Evolutionary conservation across 495 filamentous ascomycete species (phyloP), one percentile per base, ranked within the genome.

Genomic region (Xylaria acuta): DNA sequence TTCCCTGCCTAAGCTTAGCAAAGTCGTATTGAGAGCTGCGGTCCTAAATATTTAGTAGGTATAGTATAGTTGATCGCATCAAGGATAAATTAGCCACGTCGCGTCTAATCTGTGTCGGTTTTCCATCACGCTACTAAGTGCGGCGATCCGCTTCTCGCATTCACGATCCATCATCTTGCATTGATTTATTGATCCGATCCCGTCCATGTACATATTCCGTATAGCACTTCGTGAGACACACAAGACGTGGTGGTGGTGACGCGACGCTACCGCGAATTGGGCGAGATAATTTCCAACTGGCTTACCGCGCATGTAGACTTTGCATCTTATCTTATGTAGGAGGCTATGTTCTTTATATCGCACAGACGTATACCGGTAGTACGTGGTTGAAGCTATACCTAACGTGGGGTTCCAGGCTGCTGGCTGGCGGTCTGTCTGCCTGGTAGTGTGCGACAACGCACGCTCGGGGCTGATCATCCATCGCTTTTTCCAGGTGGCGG

Each of bases 131-230:
- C 22, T 43, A 38, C 38, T n/a, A 40, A 34, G 20, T 64, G 34
- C 69, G 49, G 69, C 59, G 47, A 64, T 51, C 69, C 22, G 60
- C 60, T 43, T 32, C 38, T 63, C 56, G 20, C 56, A 62, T 49
- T 63, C 67, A 51, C 58, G 68, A 70, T 70, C 60, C 69, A 56
- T 56, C 62, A 71, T 71, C 69, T 71, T 64, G 69, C 69, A 71
- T 71, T 45, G 45, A 36, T 53, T 54, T 63, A 70, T 70, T 62
- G 56, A 45, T 32, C 47, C 45, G 30, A 71, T 70, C 43, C 68
- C 30, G 64, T 5, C 38, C 32, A 34, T 34, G 38, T 47, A 34
- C 22, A 32, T 32, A 64, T 34, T 20, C 27, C 25, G n/a, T 64
- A 41, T 41, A n/a, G 41, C 36, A 25, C 36, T 36, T 20, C 20